Conservation (phyloP, 2,329 filamentous ascomycete genomes). For the Coniochaeta ligniaria region DNA sequence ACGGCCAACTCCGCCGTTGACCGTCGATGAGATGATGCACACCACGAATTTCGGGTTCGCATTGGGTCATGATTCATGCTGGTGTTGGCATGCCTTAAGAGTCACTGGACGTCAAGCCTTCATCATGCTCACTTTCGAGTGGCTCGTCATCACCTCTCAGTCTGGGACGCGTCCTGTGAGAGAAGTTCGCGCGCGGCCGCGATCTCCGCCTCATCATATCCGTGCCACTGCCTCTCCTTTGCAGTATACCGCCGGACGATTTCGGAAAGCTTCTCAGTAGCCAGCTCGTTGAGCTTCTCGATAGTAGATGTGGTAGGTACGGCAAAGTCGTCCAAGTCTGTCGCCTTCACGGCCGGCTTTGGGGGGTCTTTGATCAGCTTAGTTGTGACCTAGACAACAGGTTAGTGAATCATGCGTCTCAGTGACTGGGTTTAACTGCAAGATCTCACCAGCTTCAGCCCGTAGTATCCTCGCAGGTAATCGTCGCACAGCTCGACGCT, state of each 20-base stretch:
- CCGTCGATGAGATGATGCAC: constrained; percentile 3
- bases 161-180: constrained; percentile 38
- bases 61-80: constrained; percentile 10
- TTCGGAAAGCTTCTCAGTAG: constrained; percentile 68
- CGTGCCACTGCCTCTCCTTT: constrained; percentile 60
- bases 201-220: constrained; percentile 66
- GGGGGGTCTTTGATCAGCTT: constrained; percentile 36
- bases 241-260: constrained; percentile 60
- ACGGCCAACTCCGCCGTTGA: not conserved
- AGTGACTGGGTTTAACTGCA: not conserved
- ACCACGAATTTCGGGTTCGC: not conserved
- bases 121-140: not conserved
- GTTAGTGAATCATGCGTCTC: not conserved
- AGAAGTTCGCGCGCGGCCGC: constrained; percentile 64
- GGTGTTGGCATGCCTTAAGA: constrained; percentile 13
- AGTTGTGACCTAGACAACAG: constrained; percentile 34
- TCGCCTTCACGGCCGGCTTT: constrained; percentile 34
- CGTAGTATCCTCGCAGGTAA: constrained; percentile 89
- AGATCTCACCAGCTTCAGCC: constrained; percentile 65
- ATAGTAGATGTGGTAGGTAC: constrained; percentile 52
- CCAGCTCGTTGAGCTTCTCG: constrained; percentile 62
- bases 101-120: constrained; percentile 17
- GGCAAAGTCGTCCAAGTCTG: constrained; percentile 41
- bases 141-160: constrained; percentile 32
- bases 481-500: constrained; percentile 91